Conservation (phyloP, 345 rosid genomes). For the Rhodamnia rubescens region DNA sequence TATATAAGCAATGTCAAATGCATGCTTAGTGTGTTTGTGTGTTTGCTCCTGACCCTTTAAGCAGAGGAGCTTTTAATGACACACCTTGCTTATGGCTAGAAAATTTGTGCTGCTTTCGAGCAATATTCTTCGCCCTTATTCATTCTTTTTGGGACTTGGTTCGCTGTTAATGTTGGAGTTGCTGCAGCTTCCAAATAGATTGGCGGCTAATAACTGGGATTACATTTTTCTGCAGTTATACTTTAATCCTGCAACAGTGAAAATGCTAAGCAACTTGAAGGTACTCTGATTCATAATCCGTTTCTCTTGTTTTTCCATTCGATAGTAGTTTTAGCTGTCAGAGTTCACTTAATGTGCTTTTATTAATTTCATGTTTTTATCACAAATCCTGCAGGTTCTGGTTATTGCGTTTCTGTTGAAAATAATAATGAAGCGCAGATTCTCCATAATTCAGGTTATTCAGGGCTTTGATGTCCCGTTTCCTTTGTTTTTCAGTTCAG, state of each 20-base stretch:
- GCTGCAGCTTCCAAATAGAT: not conserved
- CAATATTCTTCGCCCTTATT: not conserved
- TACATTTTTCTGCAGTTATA: constrained; percentile 49
- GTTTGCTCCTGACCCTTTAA: not conserved
- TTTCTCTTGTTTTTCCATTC: not conserved
- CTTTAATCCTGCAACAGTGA: constrained; percentile 97
- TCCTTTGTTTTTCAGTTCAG: not conserved
- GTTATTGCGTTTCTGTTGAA: constrained; percentile 86
- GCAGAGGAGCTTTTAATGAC: not conserved
- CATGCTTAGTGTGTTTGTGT: not conserved
- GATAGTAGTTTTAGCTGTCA: not conserved
- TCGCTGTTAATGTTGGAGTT: not conserved
- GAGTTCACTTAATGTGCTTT: not conserved
- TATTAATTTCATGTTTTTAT: not conserved
- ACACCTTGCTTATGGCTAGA: not conserved
- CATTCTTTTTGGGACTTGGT: not conserved
- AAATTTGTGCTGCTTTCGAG: not conserved
- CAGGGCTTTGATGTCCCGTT: not conserved
- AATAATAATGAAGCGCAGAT: constrained; percentile 81
- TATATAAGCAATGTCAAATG: not conserved
- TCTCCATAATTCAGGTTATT: constrained; percentile 77
- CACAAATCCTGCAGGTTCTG: constrained; percentile 47
- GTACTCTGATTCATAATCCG: constrained; percentile 8
- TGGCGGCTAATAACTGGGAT: not conserved
- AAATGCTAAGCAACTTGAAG: constrained; percentile 98